Percentiles rank a stretch among this genome's conserved stretches.
Evolutionary conservation across 176 grass and related monocot genomes (phyloP).

Genomic region (Triticum monococcum): DNA sequence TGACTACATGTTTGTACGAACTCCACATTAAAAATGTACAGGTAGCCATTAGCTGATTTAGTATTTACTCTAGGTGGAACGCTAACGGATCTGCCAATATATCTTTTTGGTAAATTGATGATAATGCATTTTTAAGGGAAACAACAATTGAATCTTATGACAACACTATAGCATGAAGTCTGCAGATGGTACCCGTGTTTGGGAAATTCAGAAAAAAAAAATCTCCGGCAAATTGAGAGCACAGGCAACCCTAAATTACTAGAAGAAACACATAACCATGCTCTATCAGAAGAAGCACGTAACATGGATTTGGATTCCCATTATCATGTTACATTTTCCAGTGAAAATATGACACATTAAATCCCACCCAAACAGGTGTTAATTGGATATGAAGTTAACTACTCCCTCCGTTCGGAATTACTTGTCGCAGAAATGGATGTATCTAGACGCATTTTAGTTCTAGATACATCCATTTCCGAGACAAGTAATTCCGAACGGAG

Average conservation of each 20-base stretch:
- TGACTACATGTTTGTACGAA: background rate
- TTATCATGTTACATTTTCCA: background rate
- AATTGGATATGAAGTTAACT: background rate
- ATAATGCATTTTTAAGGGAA: background rate
- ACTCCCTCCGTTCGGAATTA: too few relatives aligned
- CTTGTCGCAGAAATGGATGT: too few relatives aligned
- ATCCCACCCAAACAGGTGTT: background rate
- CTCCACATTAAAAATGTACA: constrained; percentile 2
- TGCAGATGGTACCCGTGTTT: background rate
- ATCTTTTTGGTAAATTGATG: background rate
- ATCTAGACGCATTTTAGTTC: too few relatives aligned
- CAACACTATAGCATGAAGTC: constrained; percentile 7
- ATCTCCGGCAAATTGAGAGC: background rate
- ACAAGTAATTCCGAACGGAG: too few relatives aligned
- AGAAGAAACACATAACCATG: background rate
- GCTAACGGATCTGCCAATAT: background rate
- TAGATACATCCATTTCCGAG: too few relatives aligned
- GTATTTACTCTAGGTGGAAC: background rate
- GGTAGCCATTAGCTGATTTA: background rate
- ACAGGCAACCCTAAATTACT: background rate
- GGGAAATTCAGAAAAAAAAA: background rate
- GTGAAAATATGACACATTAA: background rate
- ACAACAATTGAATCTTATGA: background rate
- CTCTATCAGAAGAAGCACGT: background rate
- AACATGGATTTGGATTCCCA: background rate